Evolutionary conservation across 768 basidiomycete species (phyloP), one percentile per base, ranked within the genome.

Genomic region (Hebeloma cylindrosporum): DNA sequence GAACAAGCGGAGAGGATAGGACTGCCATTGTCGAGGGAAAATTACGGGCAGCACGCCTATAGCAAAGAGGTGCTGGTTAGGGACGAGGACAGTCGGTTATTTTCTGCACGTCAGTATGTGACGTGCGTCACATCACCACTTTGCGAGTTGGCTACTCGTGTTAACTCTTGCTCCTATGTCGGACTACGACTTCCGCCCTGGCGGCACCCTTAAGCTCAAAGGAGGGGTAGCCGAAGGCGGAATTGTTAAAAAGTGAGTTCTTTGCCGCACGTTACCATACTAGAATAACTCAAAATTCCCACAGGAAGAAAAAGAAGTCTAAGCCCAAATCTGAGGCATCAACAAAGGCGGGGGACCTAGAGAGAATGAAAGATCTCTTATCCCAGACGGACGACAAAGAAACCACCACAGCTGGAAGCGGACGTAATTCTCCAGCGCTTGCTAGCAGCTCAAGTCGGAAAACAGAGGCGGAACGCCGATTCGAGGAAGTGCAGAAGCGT

Each of bases 131-230:
- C n/a, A n/a, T n/a, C 39, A 22, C 18, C 16, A 38, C 43, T 21
- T 32, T 14, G 11, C 31, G n/a, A 11, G 13, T 18, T 16, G 30
- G 37, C 35, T 28, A 40, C 34, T 44, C 47, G 44, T 53, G 59
- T 54, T 30, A 35, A 45, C 53, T 54, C 42, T 38, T 43, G 47
- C 60, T 45, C 45, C 53, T 67, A 91, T 91, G 86, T 82, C 85
- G 45, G 88, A 88, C 65, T 93, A 94, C 67, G 81, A 87, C 69
- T 74, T 87, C 67, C 82, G 83, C 63, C 83, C 88, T 43, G 87
- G 89, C 36, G 91, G 92, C 61, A 83, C 88, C 54, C 85, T 94
- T 63, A 94, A 92, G 66, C 77, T 94, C 60, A 94, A 93, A 70
- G 81, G 87, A n/a, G 82, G 78, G 26, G 83, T 85, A 25, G 72